A percentile compares a stretch with the other conserved stretches of the same genome.
These are phyloP conservation scores for Fusarium albosuccineum DNA, from an alignment of 2,329 filamentous ascomycete genomes.

Conservation along the genomic window DNA sequence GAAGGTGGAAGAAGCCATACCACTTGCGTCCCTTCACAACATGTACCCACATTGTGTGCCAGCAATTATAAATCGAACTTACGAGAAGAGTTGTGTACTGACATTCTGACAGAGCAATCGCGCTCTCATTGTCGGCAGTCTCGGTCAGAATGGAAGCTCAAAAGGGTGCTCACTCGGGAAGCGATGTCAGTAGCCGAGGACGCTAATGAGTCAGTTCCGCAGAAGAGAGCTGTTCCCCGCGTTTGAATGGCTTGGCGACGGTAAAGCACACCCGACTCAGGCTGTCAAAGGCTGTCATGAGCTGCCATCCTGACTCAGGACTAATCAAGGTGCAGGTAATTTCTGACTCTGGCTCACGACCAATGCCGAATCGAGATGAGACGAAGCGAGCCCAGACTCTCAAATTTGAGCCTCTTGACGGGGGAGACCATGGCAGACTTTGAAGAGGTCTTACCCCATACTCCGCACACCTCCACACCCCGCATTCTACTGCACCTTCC, in stretches of 20 bases:
- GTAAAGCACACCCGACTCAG: conserved; percentile 22
- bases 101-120: too few species aligned
- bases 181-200: not conserved
- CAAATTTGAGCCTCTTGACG: not conserved
- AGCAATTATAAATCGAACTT: too few species aligned
- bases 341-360: conserved; percentile 15
- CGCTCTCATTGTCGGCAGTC: not conserved
- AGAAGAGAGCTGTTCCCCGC: conserved; percentile 12
- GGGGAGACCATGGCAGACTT: not conserved
- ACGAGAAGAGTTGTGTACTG: too few species aligned
- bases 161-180: not conserved
- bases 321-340: not conserved
- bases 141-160: not conserved
- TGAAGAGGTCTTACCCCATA: conserved; percentile 22
- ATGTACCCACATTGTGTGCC: too few species aligned
- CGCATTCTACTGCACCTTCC: conserved; percentile 28
- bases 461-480: conserved; percentile 42
- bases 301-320: conserved; percentile 18
- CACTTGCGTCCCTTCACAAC: too few species aligned
- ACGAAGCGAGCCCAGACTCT: not conserved
- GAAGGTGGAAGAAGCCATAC: too few species aligned
- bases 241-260: conserved; percentile 13
- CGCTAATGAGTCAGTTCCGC: conserved; percentile 30
- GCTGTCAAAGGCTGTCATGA: not conserved
- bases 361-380: not conserved